phyloP scores from a whole-genome alignment of 1,139 yeast species.

The Zygosaccharomyces sapae region DNA sequence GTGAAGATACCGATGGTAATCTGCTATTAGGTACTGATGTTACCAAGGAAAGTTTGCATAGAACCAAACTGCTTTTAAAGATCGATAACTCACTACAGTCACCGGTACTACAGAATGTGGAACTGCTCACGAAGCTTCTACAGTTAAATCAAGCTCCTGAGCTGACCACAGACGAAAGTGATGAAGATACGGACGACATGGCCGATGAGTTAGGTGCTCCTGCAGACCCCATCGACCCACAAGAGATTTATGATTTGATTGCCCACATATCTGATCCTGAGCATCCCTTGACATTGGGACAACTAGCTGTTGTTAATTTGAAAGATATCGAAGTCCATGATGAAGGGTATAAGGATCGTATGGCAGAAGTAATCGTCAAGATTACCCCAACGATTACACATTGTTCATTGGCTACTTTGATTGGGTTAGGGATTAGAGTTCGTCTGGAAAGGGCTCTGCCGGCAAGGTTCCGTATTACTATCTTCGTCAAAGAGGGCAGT shows the following conservation, averaged over 20 bases:
- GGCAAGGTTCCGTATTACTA: conserved; percentile 72
- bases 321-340: conserved; percentile 70
- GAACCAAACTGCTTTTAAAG: conserved; percentile 30
- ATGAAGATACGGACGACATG: conserved; percentile 17
- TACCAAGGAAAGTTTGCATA: conserved; percentile 25
- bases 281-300: conserved; percentile 93
- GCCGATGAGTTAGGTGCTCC: conserved; percentile 40
- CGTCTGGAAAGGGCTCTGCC: conserved; percentile 87
- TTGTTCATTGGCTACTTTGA: conserved; percentile 91
- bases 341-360: conserved; percentile 47
- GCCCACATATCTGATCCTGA: conserved; percentile 95
- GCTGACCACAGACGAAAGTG: conserved; percentile 23
- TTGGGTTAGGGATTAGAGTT: conserved; percentile 92
- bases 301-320: conserved; percentile 86
- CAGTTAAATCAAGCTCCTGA: conserved; percentile 25
- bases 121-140: conserved; percentile 27
- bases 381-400: conserved; percentile 98
- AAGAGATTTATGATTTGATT: conserved; percentile 69
- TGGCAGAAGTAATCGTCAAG: conserved; percentile 73
- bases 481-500: conserved; percentile 81
- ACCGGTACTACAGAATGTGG: conserved; percentile 27
- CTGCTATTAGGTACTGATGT: conserved; percentile 17
- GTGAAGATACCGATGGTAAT: conserved; percentile 30
- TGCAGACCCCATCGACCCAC: conserved; percentile 71
- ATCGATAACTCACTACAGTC: conserved; percentile 28